Evolutionary conservation across 768 basidiomycete species (phyloP).

Genomic region (Kwoniella sp.): DNA sequence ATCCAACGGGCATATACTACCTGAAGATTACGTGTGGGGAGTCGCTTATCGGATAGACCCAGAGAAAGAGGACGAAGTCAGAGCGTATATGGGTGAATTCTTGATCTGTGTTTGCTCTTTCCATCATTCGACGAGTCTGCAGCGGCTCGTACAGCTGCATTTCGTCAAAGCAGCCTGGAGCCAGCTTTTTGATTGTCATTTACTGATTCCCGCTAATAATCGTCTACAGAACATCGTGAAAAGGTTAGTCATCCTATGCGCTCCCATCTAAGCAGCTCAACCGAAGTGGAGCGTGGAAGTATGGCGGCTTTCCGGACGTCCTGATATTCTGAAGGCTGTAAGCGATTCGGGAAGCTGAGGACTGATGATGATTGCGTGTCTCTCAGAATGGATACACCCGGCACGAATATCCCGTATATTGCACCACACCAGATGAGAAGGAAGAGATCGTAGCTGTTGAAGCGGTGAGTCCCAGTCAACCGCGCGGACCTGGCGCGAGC

Average conservation of each 20-base stretch:
- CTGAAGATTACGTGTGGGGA: conserved; percentile 79
- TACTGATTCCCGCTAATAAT: too few species aligned
- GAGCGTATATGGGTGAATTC: conserved; percentile 74
- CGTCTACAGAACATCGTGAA: conserved; percentile 13
- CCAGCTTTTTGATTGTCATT: too few species aligned
- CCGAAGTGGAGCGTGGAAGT: too few species aligned
- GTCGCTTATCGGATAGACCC: conserved; percentile 87
- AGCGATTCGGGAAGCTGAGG: too few species aligned
- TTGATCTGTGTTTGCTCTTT: neutral
- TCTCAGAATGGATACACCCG: conserved; percentile 84
- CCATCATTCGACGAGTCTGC: neutral
- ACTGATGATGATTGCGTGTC: neutral
- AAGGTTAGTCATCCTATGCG: conserved; percentile 4
- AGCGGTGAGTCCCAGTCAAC: conserved; percentile 26
- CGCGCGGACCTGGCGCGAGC: too few species aligned
- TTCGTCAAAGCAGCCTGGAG: too few species aligned
- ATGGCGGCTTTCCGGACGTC: too few species aligned
- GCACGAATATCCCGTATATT: conserved; percentile 74
- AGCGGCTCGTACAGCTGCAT: too few species aligned
- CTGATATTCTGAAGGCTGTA: too few species aligned
- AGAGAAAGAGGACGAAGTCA: conserved; percentile 70
- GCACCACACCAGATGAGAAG: conserved; percentile 60
- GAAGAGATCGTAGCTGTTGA: conserved; percentile 63
- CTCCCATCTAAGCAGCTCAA: neutral
- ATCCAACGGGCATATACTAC: conserved; percentile 10